Evolutionary conservation across 768 basidiomycete genomes (phyloP).

Genomic region (Ephemerocybe angulata): DNA sequence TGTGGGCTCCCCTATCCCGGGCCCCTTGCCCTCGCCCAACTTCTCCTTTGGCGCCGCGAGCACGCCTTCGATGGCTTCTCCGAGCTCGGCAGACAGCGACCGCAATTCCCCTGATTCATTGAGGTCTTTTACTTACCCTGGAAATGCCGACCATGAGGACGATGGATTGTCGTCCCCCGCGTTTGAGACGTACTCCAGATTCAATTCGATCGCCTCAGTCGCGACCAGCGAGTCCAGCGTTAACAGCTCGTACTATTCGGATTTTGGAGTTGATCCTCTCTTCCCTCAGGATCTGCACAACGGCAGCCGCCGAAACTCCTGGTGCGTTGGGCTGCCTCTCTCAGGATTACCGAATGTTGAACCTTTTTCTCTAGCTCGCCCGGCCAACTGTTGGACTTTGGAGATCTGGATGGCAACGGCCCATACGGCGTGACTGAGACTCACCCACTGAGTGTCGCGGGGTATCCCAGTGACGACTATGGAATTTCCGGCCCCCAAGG

Average conservation of each 20-base stretch:
- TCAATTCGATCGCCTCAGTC: slow-evolving; percentile 58
- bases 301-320: slow-evolving; percentile 10
- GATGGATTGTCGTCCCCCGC: slow-evolving; percentile 50
- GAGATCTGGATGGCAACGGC: slow-evolving; percentile 4
- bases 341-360: background rate
- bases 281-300: slow-evolving; percentile 8
- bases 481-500: slow-evolving; percentile 7
- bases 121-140: slow-evolving; percentile 44
- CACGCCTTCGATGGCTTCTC: slow-evolving; percentile 47
- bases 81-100: slow-evolving; percentile 48
- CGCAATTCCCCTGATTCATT: slow-evolving; percentile 53
- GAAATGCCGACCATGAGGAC: slow-evolving; percentile 41
- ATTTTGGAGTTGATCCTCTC: slow-evolving; percentile 6
- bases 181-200: slow-evolving; percentile 51
- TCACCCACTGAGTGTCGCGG: background rate
- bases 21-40: slow-evolving; percentile 57
- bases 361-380: slow-evolving; percentile 4
- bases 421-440: slow-evolving; percentile 8
- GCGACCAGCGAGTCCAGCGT: slow-evolving; percentile 58
- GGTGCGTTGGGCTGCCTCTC: slow-evolving; percentile 1
- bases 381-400: slow-evolving; percentile 10
- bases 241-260: slow-evolving; percentile 30
- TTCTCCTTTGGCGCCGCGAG: slow-evolving; percentile 64
- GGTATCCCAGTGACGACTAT: slow-evolving; percentile 11
- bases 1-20: slow-evolving; percentile 43